Base-by-base conservation (phyloP, 2,329 filamentous ascomycete genomes). In the Pseudogymnoascus sp. region DNA sequence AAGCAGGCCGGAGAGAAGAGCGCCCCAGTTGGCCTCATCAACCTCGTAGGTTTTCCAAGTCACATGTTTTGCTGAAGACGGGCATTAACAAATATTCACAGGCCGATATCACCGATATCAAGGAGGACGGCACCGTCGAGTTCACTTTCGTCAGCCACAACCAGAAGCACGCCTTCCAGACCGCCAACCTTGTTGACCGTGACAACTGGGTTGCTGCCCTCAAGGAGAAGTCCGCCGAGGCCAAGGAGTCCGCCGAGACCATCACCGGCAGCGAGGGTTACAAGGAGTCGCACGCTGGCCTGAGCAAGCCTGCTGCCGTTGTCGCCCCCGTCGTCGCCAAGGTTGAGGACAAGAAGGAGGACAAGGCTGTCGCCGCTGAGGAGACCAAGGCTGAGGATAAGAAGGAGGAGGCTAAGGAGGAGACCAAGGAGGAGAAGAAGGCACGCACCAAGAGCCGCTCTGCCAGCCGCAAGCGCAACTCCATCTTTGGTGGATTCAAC, bases 131-230 rank as follows among this genome's bases (percentile, higher is more conserved):
- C 65, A 73, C 83, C 68, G 83, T 84, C 78, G 92, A 94, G 78
- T 96, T 99, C 81, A 81, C 86, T 73, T 89, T 97, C 81, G 90
- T 88, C 74, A 79, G 90, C 73, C 87, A 89, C 77, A 89, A 89
- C 69, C 88, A 95, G 79, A 96, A 96, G 86, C 92, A 97, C 84
- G 84, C 84, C 65, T 96, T 99, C 83, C 93, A 97, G 84, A 91
- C 93, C 63, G 72, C 80, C 71, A 87, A 73, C 71, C 71, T 84
- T 58, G 80, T 85, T 64, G 92, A 97, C 79, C 92, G 93, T 74
- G 91, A 96, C 77, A 91, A 89, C 83, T 97, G 94, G 94, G 85
- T 96, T 71, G 79, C 86, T 66, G 89, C 92, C 72, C 76, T 96
- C 69, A 92, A 94, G 84, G 79, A 84, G 71, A 91, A 92, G 81